Evolutionary conservation across 805 yeast species (phyloP).

Genomic region (Vanderwaltozyma verrucispora): DNA sequence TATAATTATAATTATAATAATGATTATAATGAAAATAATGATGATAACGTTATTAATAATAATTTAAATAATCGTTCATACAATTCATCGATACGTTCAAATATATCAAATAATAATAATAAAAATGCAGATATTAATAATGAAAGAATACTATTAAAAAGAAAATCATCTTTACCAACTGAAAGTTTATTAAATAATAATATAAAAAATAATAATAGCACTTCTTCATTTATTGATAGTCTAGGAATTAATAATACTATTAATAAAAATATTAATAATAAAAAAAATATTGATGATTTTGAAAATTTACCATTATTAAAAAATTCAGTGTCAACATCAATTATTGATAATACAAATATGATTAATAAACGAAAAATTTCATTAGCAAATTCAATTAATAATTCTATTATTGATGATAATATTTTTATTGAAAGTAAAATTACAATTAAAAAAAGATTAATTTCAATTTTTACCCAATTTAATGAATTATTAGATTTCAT

Average conservation of each 20-base stretch:
- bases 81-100: background rate
- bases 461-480: slow-evolving; percentile 57
- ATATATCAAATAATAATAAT: background rate
- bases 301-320: slow-evolving; percentile 1
- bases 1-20: background rate
- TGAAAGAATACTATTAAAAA: slow-evolving; percentile 1
- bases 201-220: background rate
- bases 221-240: background rate
- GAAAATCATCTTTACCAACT: slow-evolving; percentile 1
- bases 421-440: slow-evolving; percentile 4
- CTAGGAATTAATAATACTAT: background rate
- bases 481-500: slow-evolving; percentile 77
- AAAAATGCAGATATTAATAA: background rate
- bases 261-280: background rate
- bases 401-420: slow-evolving; percentile 2
- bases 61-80: background rate
- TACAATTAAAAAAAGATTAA: slow-evolving; percentile 47
- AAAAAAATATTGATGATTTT: background rate
- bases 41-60: background rate
- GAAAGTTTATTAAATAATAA: background rate
- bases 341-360: background rate
- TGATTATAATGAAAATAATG: background rate
- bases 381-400: slow-evolving; percentile 1
- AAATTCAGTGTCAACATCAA: slow-evolving; percentile 1
- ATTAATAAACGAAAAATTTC: slow-evolving; percentile 1